Conservation (phyloP, 345 rosid species). For the Kandelia obovata region DNA sequence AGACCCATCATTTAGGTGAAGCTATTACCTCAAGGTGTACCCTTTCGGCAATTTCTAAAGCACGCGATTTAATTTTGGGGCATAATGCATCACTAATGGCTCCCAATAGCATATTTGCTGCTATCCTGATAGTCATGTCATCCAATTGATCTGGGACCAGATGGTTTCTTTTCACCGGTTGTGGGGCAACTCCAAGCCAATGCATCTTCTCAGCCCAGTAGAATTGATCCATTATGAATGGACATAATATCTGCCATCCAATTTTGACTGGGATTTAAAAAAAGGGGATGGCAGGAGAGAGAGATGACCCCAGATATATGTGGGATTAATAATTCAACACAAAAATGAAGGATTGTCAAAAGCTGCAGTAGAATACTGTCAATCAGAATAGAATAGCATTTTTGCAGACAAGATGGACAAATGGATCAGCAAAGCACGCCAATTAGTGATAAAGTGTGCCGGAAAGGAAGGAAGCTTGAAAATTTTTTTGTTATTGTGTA, state of each 20-base stretch:
- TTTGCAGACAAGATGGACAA: not conserved
- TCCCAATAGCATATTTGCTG: slow-evolving; percentile 48
- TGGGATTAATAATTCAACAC: not conserved
- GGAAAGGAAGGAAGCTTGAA: too few relatives aligned
- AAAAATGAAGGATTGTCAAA: too few relatives aligned
- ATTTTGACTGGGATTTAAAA: not conserved
- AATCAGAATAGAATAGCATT: not conserved
- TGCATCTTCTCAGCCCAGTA: slow-evolving; percentile 93
- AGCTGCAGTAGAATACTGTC: too few relatives aligned
- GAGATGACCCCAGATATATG: not conserved
- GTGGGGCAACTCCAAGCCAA: slow-evolving; percentile 89
- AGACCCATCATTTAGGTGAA: not conserved
- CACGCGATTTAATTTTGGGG: slow-evolving; percentile 43
- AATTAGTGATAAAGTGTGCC: not conserved
- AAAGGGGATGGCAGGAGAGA: not conserved
- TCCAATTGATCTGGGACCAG: slow-evolving; percentile 44
- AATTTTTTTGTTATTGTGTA: too few relatives aligned
- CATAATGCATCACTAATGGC: slow-evolving; percentile 58
- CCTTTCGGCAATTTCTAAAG: slow-evolving; percentile 45
- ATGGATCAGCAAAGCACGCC: not conserved
- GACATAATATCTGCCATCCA: slow-evolving; percentile 65
- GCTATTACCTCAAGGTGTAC: slow-evolving; percentile 63
- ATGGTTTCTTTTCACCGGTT: slow-evolving; percentile 58
- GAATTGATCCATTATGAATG: slow-evolving; percentile 87
- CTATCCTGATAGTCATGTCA: slow-evolving; percentile 36